Base-by-base conservation (phyloP, 2,329 filamentous ascomycete genomes). In the Fusarium longipes region DNA sequence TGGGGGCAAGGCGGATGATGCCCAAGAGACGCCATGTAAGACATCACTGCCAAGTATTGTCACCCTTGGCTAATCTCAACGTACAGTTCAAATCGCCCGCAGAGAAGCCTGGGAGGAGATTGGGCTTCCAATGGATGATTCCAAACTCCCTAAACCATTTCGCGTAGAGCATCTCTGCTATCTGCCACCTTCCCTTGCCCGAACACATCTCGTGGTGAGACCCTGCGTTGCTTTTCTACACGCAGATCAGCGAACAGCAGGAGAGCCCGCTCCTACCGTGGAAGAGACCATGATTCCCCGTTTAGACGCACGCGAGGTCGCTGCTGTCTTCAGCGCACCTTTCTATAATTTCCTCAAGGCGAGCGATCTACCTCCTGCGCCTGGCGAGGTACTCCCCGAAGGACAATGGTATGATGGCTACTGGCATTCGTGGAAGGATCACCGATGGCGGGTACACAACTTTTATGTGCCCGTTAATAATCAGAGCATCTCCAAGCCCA, bases 51-150 rank as follows among this genome's bases (percentile, higher is more conserved):
- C 36, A 22, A 38, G 18, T 30, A 14, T 17, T 20, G 8, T 15
- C 22, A 4, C 9, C 30, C 2, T 10, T 17, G 17, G 27, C 42
- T 63, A 22, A 65, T 44, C 18, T 3, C n/a, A 30, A n/a, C 15
- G 7, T 40, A 2, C 83, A 79, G 93, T 93, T 78, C 86, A 94
- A 74, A 96, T 94, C 50, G 93, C 95, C 10, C 88, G 95, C 22
- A 88, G 95, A 67, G 95, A 98, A 82, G 94, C 95, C 1, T 91
- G 87, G 77, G 95, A 98, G 77, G 95, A 98, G 77, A 97, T 98
- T 68, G 95, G 95, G 2, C 87, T 98, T 4, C 92, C 95, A 2
- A 84, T 90, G 73, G 84, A 89, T 70, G 88, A 93, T 74, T 73
- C 77, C 57, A 86, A 87, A 61, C 84, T 97, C 29, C 92, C 93